Base-by-base conservation (phyloP, 225 moss, liverwort and hornwort genomes). In the Straminergon stramineum region DNA sequence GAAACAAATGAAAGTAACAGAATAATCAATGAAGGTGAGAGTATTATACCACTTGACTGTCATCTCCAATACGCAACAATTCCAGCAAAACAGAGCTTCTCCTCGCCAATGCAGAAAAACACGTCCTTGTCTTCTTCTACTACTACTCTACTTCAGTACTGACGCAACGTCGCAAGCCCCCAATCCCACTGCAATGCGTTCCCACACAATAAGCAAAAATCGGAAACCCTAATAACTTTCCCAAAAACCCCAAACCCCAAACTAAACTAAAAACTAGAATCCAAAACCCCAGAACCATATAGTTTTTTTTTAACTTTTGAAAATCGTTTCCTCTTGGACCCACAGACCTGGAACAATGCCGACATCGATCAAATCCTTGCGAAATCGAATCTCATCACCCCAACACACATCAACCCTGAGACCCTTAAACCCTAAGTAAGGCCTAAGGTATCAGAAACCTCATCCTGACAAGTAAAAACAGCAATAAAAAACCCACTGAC, bases 11-110 rank as follows among this genome's bases (percentile, higher is more conserved):
- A 13, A 78, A 45, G 18, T 51, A 23, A 39, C 11, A n/a, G 61
- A 7, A 53, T 17, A 64, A 79, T 83, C 17, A 34, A 35, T 34
- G n/a, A 55, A 81, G 90, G 30, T 55, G 26, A 68, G 79, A 62
- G 9, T 10, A 43, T 45, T 57, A 51, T 91, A 93, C 93, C 93
- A 93, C 84, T 93, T 93, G 71, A 93, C 93, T 80, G 93, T 93
- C 93, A 93, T 93, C 76, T 89, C 89, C 87, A 87, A 89, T 35
- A 65, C 22, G 85, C 88, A 82, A 79, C 52, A 45, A 58, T 75
- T 60, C 55, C 78, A 39, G 78, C 48, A 63, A 64, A 77, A 65
- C 69, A 82, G 76, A 87, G 37, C 39, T 48, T 69, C 70, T 51
- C 51, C 39, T 63, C 79, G 63, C 55, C 83, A 74, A 90, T 26